Evolutionary conservation across 345 rosid genomes (phyloP).

Genomic region (Euphorbia lathyris): DNA sequence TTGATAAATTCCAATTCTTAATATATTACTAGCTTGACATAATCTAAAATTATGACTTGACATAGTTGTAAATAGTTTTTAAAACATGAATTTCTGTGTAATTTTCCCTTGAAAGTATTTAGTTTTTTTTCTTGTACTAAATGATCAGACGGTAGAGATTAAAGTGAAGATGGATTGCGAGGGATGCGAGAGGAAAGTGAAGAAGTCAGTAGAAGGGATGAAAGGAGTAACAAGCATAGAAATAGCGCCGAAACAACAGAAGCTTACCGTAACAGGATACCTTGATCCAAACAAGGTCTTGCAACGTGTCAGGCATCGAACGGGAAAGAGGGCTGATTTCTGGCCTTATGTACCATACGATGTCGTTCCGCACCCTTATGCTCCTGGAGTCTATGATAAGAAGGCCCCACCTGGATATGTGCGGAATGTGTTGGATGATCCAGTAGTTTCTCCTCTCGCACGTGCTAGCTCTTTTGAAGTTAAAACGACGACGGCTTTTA

Average conservation of each 20-base stretch:
- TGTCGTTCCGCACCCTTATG: conserved; percentile 25
- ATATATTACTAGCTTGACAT: too few species aligned
- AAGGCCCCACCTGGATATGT: conserved; percentile 32
- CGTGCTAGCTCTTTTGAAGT: conserved; percentile 27
- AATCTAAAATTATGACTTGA: too few species aligned
- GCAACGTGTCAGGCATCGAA: conserved; percentile 25
- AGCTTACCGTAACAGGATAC: conserved; percentile 26
- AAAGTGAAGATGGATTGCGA: conserved; percentile 30
- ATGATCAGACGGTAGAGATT: conserved; percentile 25
- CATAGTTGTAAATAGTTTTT: too few species aligned
- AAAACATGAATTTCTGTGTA: too few species aligned
- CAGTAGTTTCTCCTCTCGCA: conserved; percentile 17
- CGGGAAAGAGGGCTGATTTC: conserved; percentile 32
- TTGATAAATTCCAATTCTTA: too few species aligned
- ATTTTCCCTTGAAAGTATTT: not conserved
- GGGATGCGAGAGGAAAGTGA: conserved; percentile 28
- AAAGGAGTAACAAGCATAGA: conserved; percentile 24
- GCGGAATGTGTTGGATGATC: conserved; percentile 22
- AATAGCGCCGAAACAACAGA: conserved; percentile 19
- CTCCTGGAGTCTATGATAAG: conserved; percentile 25
- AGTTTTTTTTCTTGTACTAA: not conserved
- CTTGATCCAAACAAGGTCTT: conserved; percentile 25
- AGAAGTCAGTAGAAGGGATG: conserved; percentile 24
- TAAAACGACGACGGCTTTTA: conserved; percentile 23
- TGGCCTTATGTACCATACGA: conserved; percentile 32